A percentile compares a stretch with the other conserved stretches of the same genome.
Evolutionary conservation across 495 filamentous ascomycete genomes (phyloP).

Genomic region (Talaromyces borbonicus): DNA sequence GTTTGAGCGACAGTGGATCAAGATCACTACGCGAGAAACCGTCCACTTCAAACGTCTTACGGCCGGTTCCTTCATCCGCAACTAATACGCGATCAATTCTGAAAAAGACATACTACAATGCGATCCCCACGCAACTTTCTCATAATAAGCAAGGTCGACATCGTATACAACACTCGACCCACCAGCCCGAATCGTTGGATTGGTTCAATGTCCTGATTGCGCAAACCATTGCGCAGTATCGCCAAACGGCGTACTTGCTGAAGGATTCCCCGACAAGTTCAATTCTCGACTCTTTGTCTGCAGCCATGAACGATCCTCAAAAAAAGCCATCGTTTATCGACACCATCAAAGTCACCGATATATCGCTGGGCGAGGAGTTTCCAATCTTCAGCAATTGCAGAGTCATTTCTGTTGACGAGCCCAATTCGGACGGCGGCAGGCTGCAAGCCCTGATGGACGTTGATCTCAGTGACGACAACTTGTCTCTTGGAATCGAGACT

Average conservation of each 20-base stretch:
- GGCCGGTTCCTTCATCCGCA: conserved; percentile 45
- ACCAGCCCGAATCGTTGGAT: conserved; percentile 97
- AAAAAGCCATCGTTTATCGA: conserved; percentile 86
- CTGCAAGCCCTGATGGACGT: conserved; percentile 97
- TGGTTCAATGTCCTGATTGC: conserved; percentile 99
- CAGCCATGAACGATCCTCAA: conserved; percentile 66
- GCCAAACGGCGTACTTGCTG: conserved; percentile 72
- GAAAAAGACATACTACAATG: conserved; percentile 95
- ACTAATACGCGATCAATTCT: conserved; percentile 83
- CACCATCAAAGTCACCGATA: conserved; percentile 86
- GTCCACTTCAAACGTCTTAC: conserved; percentile 62
- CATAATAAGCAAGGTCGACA: conserved; percentile 34
- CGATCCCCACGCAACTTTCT: conserved; percentile 41
- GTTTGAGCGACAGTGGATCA: conserved; percentile 22
- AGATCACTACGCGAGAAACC: conserved; percentile 61
- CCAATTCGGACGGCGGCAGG: conserved; percentile 44
- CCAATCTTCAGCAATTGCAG: conserved; percentile 98
- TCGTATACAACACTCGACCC: conserved; percentile 51
- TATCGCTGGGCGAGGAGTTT: conserved; percentile 90
- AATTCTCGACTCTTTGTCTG: conserved; percentile 86
- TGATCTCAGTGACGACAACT: conserved; percentile 81
- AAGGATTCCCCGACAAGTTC: conserved; percentile 62
- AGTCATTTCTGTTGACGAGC: conserved; percentile 57
- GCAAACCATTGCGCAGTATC: conserved; percentile 92
- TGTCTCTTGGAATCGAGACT: conserved; percentile 89